Base-by-base conservation (phyloP, 805 yeast genomes). In the Schwanniomyces sp. region DNA sequence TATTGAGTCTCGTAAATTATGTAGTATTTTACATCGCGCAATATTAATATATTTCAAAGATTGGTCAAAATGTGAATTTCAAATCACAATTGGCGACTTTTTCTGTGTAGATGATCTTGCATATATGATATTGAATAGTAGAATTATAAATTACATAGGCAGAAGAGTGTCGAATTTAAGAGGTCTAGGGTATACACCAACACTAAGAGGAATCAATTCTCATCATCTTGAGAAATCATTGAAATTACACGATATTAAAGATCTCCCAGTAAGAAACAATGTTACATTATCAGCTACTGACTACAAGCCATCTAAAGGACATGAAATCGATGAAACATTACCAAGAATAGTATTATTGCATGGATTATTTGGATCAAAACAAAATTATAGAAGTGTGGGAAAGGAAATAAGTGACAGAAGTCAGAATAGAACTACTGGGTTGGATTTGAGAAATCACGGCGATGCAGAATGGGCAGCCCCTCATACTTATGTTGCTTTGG, bases 391-490 rank as follows among this genome's bases (percentile, higher is more conserved):
- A 29, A 57, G 69, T 5, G 62, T 75, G 2, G 77, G 74, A 7
- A 63, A 69, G 41, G 54, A 53, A 9, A 52, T 79, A 21, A 57
- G 74, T 3, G 48, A 58, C 14, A 43, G 43, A 3, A 58, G 76
- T 1, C 52, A 63, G 11, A 55, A 67, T 4, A 64, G 68, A 24
- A 72, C 75, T 0, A 68, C 63, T 49, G 75, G 76, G 1, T 52
- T 78, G 2, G 88, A 82, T 56, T 56, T 81, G 44, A 62, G 87
- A 51, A 80, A 80, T 56, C 87, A 82, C 59, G 87, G 87, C 0
- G 57, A 63, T 0, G 71, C 82, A 0, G 69, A 70, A 7, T 72
- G 69, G 49, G 75, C 70, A 2, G 50, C 53, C 29, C 82, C 84
- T 1, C 69, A 68, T 46, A 71, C 70, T 43, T 81, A 81, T 54